A percentile compares a stretch with the other conserved stretches of the same genome.
These are phyloP conservation scores for Skeletonema grethae DNA, from an alignment of 108 stramenopile species.

Conservation along the genomic window DNA sequence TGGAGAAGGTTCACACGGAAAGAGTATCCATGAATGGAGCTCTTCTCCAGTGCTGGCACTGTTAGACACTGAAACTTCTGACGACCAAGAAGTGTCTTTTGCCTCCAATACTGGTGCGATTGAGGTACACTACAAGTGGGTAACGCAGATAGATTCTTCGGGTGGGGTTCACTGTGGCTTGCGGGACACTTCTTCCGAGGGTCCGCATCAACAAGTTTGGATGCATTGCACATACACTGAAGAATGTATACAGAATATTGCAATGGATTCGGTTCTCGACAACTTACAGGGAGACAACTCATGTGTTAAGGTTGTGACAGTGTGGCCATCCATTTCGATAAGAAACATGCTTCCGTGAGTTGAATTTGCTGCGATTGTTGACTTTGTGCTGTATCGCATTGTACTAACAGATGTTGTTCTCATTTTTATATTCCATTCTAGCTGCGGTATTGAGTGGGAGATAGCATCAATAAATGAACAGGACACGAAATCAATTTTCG, in stretches of 20 bases:
- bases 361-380: neutral
- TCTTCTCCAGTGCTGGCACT: constrained; percentile 8
- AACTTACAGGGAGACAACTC: neutral
- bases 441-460: constrained; percentile 12
- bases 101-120: constrained; percentile 6
- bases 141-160: constrained; percentile 2
- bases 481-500: neutral
- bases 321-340: constrained; percentile 56
- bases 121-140: constrained; percentile 11
- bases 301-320: constrained; percentile 36
- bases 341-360: constrained; percentile 62
- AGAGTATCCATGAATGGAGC: constrained; percentile 17
- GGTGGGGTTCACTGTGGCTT: constrained; percentile 11
- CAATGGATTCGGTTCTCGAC: neutral
- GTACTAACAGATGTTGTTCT: neutral
- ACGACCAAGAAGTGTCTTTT: constrained; percentile 2
- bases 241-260: neutral
- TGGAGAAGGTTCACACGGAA: neutral
- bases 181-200: neutral
- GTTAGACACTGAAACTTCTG: neutral
- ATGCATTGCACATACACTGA: constrained; percentile 10
- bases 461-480: constrained; percentile 1
- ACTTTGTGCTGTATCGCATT: neutral
- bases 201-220: constrained; percentile 7
- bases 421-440: neutral